Base-by-base conservation (phyloP, 2,329 filamentous ascomycete genomes). In the Curvularia eragrostidis region DNA sequence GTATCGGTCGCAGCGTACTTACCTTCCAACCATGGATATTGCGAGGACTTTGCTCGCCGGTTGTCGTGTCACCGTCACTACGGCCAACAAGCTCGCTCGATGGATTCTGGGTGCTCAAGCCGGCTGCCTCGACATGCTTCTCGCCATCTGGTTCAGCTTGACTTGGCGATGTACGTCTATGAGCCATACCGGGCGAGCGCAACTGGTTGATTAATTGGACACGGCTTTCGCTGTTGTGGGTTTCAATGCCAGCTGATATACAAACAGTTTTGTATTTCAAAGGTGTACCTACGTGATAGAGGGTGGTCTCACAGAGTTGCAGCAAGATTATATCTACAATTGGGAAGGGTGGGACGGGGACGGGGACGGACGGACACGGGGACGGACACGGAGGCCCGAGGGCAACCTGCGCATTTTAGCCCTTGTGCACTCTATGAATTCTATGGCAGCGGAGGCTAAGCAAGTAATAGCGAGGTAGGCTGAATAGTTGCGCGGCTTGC, bases 11-110 rank as follows among this genome's bases (percentile, higher is more conserved):
- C 8, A 12, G 15, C 7, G 24, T 47, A 5, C 50, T 46, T 28
- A 46, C 50, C 42, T 53, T 53, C 51, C 51, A 53, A 13, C 51
- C 42, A 23, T 47, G 51, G 6, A 53, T 47, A 1, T 32, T n/a
- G 3, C 51, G 42, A 21, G 42, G n/a, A 3, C 13, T 47, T 1
- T 15, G 8, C 12, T 8, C 2, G 28, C 4, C 2, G 1, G 21
- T 5, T 15, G 28, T 26, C 23, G 26, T 28, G 18, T 18, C 3
- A 1, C 13, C 19, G 0, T 44, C 5, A 1, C 5, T 13, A 10
- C 13, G 3, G 30, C 19, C n/a, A 9, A 19, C 36, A 3, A n/a
- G 13, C n/a, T 8, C 3, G 15, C 13, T 19, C 26, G 21, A 3
- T 52, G 21, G 1, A 1, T 2, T 28, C 4, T 26, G 39, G 12